Evolutionary conservation across 202 grass and related monocot genomes (phyloP).

Genomic region (Panicum virgatum): DNA sequence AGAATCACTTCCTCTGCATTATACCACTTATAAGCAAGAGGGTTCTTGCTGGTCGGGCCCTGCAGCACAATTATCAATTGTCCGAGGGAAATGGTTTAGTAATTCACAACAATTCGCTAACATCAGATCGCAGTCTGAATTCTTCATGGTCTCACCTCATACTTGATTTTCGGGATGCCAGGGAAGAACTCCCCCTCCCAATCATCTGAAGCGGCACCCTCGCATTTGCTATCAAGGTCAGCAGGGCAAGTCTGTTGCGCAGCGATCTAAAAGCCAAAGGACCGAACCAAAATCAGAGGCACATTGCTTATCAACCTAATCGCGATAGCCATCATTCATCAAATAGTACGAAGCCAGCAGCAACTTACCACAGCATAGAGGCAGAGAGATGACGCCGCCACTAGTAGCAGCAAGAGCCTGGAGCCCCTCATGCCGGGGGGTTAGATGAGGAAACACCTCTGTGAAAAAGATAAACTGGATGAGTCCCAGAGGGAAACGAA

Average conservation of each 20-base stretch:
- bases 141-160: constrained; percentile 60
- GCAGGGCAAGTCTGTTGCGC: constrained; percentile 58
- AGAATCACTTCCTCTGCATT: constrained; percentile 90
- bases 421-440: constrained; percentile 22
- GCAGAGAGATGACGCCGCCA: constrained; percentile 8
- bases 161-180: constrained; percentile 73
- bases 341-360: not conserved
- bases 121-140: not conserved
- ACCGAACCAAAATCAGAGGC: not conserved
- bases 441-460: not conserved
- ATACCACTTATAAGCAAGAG: constrained; percentile 96
- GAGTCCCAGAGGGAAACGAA: not conserved
- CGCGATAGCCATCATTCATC: not conserved
- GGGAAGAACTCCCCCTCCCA: constrained; percentile 92
- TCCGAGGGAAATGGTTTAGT: not conserved
- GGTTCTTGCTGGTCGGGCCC: constrained; percentile 85
- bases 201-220: constrained; percentile 44
- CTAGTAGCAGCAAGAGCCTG: constrained; percentile 3
- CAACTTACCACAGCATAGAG: constrained; percentile 17
- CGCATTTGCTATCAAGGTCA: constrained; percentile 58
- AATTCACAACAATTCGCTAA: not conserved
- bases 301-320: not conserved
- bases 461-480: not conserved
- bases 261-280: constrained; percentile 43
- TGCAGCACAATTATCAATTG: constrained; percentile 22